phyloP scores from a whole-genome alignment of 1,284 basidiomycete species.

The Tranzscheliella williamsii region DNA sequence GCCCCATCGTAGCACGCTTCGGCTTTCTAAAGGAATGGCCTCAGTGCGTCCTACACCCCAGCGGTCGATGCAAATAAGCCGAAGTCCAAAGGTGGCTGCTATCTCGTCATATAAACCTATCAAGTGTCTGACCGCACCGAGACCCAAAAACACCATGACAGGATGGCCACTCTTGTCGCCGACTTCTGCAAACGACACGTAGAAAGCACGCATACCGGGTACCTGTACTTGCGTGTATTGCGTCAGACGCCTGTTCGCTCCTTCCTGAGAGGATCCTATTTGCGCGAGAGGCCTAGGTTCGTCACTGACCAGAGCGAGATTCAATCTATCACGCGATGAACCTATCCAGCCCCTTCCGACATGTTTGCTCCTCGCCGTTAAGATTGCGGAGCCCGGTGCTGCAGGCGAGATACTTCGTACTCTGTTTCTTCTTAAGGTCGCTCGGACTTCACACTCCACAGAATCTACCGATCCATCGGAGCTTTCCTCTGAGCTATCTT shows the following conservation, averaged over 20 bases:
- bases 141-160: slow-evolving; percentile 84
- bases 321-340: too few relatives aligned
- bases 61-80: slow-evolving; percentile 91
- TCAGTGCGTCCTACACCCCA: slow-evolving; percentile 90
- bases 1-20: slow-evolving; percentile 88
- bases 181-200: slow-evolving; percentile 89
- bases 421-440: slow-evolving; percentile 3
- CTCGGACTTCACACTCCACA: slow-evolving; percentile 12
- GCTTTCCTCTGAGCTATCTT: not conserved
- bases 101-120: slow-evolving; percentile 95
- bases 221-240: slow-evolving; percentile 77
- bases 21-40: slow-evolving; percentile 69
- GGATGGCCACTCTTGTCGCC: slow-evolving; percentile 80
- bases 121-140: slow-evolving; percentile 91
- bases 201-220: slow-evolving; percentile 74
- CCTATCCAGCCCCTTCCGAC: too few relatives aligned
- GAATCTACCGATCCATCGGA: slow-evolving; percentile 9
- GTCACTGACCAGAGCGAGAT: too few relatives aligned
- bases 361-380: too few relatives aligned
- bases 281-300: too few relatives aligned
- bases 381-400: too few relatives aligned
- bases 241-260: slow-evolving; percentile 71
- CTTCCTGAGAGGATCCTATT: too few relatives aligned
- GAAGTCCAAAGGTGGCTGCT: slow-evolving; percentile 79
- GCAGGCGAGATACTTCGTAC: too few relatives aligned